Conservation (phyloP, 495 filamentous ascomycete species). For the Hypoxylon lienhwacheense region DNA sequence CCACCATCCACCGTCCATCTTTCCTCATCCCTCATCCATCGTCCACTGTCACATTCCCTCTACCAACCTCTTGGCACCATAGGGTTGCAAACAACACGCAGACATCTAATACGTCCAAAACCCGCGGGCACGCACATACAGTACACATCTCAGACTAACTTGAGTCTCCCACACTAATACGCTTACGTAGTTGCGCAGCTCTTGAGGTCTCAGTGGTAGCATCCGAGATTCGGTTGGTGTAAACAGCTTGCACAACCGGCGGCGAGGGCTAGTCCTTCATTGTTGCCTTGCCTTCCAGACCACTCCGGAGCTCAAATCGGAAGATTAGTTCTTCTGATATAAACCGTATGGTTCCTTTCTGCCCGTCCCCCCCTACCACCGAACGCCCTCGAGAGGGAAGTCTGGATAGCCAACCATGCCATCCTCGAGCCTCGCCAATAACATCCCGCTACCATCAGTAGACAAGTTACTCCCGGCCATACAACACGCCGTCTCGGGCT, state of each 20-base stretch:
- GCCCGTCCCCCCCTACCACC: constrained; percentile 12
- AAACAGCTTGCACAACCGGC: background rate
- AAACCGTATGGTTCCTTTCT: constrained; percentile 10
- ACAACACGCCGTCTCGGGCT: constrained; percentile 84
- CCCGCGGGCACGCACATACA: background rate
- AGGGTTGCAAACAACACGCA: constrained; percentile 11
- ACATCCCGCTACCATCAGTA: constrained; percentile 8
- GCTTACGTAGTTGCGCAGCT: too few species aligned
- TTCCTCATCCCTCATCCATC: too few species aligned
- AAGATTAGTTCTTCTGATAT: constrained; percentile 18
- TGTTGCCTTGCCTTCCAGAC: constrained; percentile 5
- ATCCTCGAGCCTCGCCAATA: constrained; percentile 17
- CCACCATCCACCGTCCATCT: too few species aligned
- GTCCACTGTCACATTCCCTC: too few species aligned
- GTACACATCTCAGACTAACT: too few species aligned
- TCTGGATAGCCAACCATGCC: constrained; percentile 18
- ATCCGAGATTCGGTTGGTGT: constrained; percentile 28
- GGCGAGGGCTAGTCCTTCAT: constrained; percentile 1
- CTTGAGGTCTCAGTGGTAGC: too few species aligned
- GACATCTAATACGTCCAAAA: too few species aligned
- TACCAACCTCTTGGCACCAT: constrained; percentile 25
- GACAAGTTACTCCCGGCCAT: constrained; percentile 70
- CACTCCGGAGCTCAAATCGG: constrained; percentile 16
- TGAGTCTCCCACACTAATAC: too few species aligned
- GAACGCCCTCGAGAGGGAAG: constrained; percentile 8